Evolutionary conservation across 371 early-diverging fungal genomes (phyloP).

Genomic region (Mucor circinelloides): DNA sequence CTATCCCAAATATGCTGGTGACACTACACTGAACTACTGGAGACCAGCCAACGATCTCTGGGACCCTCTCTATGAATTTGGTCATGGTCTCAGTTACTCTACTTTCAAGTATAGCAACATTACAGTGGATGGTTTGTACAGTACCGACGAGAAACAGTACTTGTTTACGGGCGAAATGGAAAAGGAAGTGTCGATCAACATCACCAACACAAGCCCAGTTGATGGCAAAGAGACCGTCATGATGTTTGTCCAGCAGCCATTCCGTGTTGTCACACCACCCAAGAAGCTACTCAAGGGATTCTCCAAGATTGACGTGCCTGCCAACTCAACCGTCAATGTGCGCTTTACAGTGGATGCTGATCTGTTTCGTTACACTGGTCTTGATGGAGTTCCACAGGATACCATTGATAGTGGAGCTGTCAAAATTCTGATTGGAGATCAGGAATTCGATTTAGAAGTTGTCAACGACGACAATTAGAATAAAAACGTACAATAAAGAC

Average conservation of each 20-base stretch:
- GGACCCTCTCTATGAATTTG: slow-evolving; percentile 62
- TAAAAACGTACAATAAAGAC: too few relatives aligned
- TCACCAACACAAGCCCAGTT: slow-evolving; percentile 56
- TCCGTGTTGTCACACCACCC: slow-evolving; percentile 44
- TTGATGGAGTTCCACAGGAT: slow-evolving; percentile 25
- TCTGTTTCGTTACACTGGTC: slow-evolving; percentile 39
- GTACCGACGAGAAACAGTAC: neutral
- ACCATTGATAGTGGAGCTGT: slow-evolving; percentile 36
- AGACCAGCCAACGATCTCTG: slow-evolving; percentile 35
- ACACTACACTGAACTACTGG: slow-evolving; percentile 37
- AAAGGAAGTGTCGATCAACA: slow-evolving; percentile 34
- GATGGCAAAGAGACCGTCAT: slow-evolving; percentile 62
- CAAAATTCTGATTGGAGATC: slow-evolving; percentile 30
- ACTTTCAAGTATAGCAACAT: slow-evolving; percentile 50
- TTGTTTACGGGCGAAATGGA: slow-evolving; percentile 20
- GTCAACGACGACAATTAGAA: neutral
- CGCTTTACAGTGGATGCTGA: slow-evolving; percentile 43
- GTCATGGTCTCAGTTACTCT: slow-evolving; percentile 66
- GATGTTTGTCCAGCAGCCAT: slow-evolving; percentile 64
- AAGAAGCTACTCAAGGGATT: slow-evolving; percentile 53
- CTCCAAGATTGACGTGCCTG: slow-evolving; percentile 49
- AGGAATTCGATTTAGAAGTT: slow-evolving; percentile 27
- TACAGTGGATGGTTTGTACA: slow-evolving; percentile 8
- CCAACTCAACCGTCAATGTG: slow-evolving; percentile 46
- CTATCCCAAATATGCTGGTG: slow-evolving; percentile 56